Evolutionary conservation across 2,329 filamentous ascomycete species (phyloP).

Genomic region (Septoria linicola): DNA sequence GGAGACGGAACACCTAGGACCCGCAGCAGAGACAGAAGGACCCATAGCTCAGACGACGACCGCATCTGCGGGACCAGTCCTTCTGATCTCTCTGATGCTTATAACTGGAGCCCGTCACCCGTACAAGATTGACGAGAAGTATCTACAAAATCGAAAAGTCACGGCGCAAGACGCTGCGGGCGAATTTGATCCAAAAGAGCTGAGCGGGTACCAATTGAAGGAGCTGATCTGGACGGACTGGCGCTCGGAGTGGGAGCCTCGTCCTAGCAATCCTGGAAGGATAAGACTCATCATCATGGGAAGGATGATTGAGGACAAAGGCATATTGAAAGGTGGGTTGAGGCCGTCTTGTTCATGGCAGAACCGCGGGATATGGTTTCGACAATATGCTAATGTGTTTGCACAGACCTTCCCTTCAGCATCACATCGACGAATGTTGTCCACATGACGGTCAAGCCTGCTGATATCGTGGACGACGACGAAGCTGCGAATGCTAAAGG

Average conservation of each 20-base stretch:
- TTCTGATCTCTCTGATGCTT: conserved; percentile 79
- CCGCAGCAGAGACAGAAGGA: conserved; percentile 43
- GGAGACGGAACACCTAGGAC: conserved; percentile 50
- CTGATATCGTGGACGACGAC: conserved; percentile 73
- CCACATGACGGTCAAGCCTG: conserved; percentile 90
- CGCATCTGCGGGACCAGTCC: conserved; percentile 44
- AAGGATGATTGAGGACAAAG: conserved; percentile 85
- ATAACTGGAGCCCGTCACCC: conserved; percentile 76
- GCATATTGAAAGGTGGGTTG: conserved; percentile 70
- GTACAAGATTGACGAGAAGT: conserved; percentile 85
- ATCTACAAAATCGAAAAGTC: conserved; percentile 77
- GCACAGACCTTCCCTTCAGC: conserved; percentile 64
- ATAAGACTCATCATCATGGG: conserved; percentile 93
- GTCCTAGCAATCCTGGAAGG: conserved; percentile 80
- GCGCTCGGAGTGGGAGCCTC: conserved; percentile 81
- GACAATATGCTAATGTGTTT: background rate
- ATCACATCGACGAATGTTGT: conserved; percentile 75
- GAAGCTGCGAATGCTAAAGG: conserved; percentile 69
- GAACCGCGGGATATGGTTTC: too few relatives aligned
- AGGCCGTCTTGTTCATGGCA: too few relatives aligned
- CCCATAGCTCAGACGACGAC: conserved; percentile 37
- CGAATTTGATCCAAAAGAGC: conserved; percentile 72
- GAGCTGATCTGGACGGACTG: conserved; percentile 92
- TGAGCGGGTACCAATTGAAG: conserved; percentile 91
- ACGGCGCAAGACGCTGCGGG: conserved; percentile 68